A percentile compares a stretch with the other conserved stretches of the same genome.
Conservation (phyloP, 495 filamentous ascomycete genomes). For the Tetracladium marchalianum region DNA sequence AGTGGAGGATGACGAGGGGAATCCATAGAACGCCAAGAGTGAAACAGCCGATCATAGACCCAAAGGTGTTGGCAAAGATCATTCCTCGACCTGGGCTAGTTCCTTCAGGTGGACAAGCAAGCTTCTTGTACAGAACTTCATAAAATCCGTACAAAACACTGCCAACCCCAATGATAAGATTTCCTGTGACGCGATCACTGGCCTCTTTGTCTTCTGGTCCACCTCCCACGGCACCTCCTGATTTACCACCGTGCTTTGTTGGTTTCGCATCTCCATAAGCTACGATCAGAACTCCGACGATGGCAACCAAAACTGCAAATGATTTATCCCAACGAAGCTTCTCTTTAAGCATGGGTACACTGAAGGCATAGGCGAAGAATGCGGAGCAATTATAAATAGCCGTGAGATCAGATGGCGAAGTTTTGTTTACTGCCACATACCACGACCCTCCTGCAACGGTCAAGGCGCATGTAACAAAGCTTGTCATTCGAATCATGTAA, state of each 20-base stretch:
- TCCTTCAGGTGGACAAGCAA: conserved; percentile 87
- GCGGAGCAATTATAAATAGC: conserved; percentile 99
- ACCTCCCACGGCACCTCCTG: conserved; percentile 35
- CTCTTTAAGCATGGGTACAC: conserved; percentile 79
- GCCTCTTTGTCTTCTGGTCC: conserved; percentile 27
- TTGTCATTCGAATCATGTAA: conserved; percentile 70
- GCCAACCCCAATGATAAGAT: conserved; percentile 86
- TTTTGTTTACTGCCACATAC: conserved; percentile 92
- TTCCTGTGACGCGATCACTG: conserved; percentile 59
- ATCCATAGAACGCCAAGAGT: conserved; percentile 87
- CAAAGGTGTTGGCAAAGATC: conserved; percentile 89
- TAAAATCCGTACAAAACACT: conserved; percentile 94
- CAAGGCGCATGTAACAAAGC: conserved; percentile 72
- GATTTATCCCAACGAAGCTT: conserved; percentile 71
- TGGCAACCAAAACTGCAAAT: conserved; percentile 73
- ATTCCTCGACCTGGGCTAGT: conserved; percentile 69
- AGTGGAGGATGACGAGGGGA: conserved; percentile 75
- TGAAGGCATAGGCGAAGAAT: conserved; percentile 96
- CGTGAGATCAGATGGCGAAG: conserved; percentile 82
- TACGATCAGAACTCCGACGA: conserved; percentile 79
- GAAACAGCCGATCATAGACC: conserved; percentile 72
- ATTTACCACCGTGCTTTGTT: conserved; percentile 40
- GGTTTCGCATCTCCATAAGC: conserved; percentile 68
- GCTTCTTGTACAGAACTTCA: conserved; percentile 89
- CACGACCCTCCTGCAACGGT: conserved; percentile 89